Percentiles rank a stretch among this genome's conserved stretches.
phyloP scores from a whole-genome alignment of 768 basidiomycete genomes.

The Leccinum arenicola region DNA sequence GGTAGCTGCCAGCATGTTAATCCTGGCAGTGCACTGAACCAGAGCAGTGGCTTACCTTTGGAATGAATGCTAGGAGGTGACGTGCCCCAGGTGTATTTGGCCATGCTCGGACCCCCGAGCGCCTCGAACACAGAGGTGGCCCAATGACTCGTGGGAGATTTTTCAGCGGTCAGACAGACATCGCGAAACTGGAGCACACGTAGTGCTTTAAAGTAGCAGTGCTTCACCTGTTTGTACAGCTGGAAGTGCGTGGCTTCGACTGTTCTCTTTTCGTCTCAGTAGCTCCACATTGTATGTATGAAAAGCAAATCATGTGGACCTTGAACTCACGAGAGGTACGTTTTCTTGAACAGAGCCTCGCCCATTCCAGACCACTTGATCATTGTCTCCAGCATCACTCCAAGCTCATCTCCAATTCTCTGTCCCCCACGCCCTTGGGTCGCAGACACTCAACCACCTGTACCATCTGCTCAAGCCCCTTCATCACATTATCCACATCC shows the following conservation, averaged over 20 bases:
- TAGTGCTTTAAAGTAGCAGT: too few relatives aligned
- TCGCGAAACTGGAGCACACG: too few relatives aligned
- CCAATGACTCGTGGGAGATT: too few relatives aligned
- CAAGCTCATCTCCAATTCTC: conserved; percentile 54
- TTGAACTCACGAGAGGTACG: conserved; percentile 79
- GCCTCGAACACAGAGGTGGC: too few relatives aligned
- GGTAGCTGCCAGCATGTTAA: too few relatives aligned
- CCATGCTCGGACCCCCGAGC: too few relatives aligned
- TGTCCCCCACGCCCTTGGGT: conserved; percentile 35
- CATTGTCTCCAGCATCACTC: conserved; percentile 76
- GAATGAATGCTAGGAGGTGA: too few relatives aligned
- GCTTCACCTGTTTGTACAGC: conserved; percentile 28
- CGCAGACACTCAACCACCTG: conserved; percentile 52
- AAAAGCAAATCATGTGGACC: conserved; percentile 42
- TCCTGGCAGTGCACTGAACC: too few relatives aligned
- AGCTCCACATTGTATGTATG: neutral
- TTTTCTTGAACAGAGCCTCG: conserved; percentile 52
- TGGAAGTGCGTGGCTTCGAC: conserved; percentile 82
- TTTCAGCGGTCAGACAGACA: too few relatives aligned
- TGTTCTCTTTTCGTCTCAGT: neutral
- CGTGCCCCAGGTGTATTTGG: too few relatives aligned
- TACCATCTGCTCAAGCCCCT: conserved; percentile 41
- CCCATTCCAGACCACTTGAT: conserved; percentile 58
- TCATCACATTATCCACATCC: conserved; percentile 42
- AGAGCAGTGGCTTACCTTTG: too few relatives aligned